A percentile compares a stretch with the other conserved stretches of the same genome.
phyloP scores from a whole-genome alignment of 306 rosid genomes.

The Senna tora region DNA sequence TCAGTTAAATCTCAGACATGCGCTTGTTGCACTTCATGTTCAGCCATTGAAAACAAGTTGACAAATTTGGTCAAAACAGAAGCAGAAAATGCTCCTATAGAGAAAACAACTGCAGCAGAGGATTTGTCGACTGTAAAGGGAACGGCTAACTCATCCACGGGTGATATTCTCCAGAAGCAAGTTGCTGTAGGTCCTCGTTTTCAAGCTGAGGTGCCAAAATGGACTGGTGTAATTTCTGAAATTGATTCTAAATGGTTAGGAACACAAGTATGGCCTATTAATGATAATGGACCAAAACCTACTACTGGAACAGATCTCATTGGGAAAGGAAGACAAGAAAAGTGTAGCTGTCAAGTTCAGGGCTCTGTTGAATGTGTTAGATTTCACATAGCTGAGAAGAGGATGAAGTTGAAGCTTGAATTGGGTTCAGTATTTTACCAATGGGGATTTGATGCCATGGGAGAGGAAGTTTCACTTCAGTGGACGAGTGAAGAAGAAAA shows the following conservation, averaged over 20 bases:
- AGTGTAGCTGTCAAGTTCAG: constrained; percentile 58
- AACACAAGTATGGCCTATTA: constrained; percentile 61
- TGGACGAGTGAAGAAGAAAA: constrained; percentile 78
- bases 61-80: constrained; percentile 30
- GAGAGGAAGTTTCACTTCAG: constrained; percentile 84
- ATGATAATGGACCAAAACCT: constrained; percentile 27
- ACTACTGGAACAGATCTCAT: constrained; percentile 29
- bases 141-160: constrained; percentile 27
- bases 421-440: constrained; percentile 65
- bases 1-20: constrained; percentile 47
- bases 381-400: constrained; percentile 82
- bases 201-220: constrained; percentile 75
- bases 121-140: constrained; percentile 18
- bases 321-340: constrained; percentile 58
- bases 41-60: constrained; percentile 35
- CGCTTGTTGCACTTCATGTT: constrained; percentile 57
- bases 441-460: constrained; percentile 79
- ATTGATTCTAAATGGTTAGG: constrained; percentile 84
- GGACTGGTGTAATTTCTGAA: constrained; percentile 68
- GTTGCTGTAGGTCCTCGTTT: constrained; percentile 50
- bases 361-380: constrained; percentile 80
- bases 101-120: constrained; percentile 35
- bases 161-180: constrained; percentile 33
- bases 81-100: constrained; percentile 35
- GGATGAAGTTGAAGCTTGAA: constrained; percentile 74